Evolutionary conservation across 805 yeast species (phyloP).

Genomic region (Saturnispora diversa): DNA sequence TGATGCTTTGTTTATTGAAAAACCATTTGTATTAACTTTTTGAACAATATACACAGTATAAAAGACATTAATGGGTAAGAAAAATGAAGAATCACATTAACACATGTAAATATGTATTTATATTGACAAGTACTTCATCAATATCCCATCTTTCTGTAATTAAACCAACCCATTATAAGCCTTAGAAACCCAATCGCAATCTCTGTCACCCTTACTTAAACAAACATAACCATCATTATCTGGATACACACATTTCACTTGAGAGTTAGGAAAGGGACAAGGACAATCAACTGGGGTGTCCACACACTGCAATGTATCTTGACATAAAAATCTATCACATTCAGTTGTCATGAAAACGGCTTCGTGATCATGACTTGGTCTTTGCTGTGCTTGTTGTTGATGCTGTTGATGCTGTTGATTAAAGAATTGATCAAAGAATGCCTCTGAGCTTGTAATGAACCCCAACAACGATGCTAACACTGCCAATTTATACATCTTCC

Average conservation of each 20-base stretch:
- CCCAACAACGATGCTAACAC: too few relatives aligned
- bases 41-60: too few relatives aligned
- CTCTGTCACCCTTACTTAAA: constrained; percentile 71
- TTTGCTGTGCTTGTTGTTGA: constrained; percentile 28
- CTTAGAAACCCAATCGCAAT: constrained; percentile 77
- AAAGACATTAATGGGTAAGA: background rate
- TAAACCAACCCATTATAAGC: constrained; percentile 55
- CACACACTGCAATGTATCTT: constrained; percentile 77
- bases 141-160: too few relatives aligned
- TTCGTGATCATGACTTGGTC: constrained; percentile 32
- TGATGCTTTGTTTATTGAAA: too few relatives aligned
- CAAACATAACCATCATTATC: constrained; percentile 56
- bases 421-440: constrained; percentile 22
- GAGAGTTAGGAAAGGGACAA: constrained; percentile 82
- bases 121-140: too few relatives aligned
- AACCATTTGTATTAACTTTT: too few relatives aligned
- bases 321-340: constrained; percentile 70
- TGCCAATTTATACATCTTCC: too few relatives aligned
- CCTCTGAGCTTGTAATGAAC: too few relatives aligned
- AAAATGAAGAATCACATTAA: background rate
- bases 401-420: constrained; percentile 20
- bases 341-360: constrained; percentile 16
- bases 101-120: background rate
- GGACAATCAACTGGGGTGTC: constrained; percentile 66
- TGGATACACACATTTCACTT: constrained; percentile 72